Evolutionary conservation across 345 rosid genomes (phyloP).

Genomic region (Eucalyptus globulus): DNA sequence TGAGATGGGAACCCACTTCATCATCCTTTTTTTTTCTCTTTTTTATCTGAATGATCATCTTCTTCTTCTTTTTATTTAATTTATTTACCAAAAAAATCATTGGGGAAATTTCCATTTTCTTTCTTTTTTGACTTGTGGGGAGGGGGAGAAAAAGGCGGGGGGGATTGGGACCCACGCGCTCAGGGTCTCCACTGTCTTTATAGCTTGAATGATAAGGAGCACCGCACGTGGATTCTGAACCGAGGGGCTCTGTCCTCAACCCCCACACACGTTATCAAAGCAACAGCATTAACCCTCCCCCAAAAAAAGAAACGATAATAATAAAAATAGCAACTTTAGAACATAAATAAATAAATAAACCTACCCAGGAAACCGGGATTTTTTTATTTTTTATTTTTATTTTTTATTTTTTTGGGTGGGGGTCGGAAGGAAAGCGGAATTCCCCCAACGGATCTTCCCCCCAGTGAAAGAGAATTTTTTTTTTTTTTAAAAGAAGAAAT

Average conservation of each 20-base stretch:
- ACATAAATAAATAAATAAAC: background rate
- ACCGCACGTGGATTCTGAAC: conserved; percentile 70
- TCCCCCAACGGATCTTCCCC: background rate
- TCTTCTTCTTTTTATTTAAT: background rate
- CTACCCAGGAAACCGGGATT: background rate
- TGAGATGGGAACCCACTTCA: background rate
- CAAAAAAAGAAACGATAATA: background rate
- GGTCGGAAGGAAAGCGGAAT: background rate
- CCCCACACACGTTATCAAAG: background rate
- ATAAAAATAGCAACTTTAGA: background rate
- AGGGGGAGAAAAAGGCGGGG: background rate
- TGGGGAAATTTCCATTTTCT: background rate
- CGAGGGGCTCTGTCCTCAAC: conserved; percentile 36
- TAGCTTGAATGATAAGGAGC: conserved; percentile 49
- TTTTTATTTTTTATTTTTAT: background rate
- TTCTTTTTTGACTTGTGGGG: background rate
- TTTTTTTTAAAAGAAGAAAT: background rate
- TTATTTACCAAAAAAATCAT: background rate
- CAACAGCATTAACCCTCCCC: background rate
- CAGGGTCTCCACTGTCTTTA: conserved; percentile 13
- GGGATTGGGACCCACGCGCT: background rate
- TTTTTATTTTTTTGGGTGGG: background rate
- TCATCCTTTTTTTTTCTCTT: background rate
- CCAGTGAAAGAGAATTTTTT: background rate
- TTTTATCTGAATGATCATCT: background rate